Evolutionary conservation across 1,139 yeast species (phyloP).

Genomic region (Martiniozyma asiatica): DNA sequence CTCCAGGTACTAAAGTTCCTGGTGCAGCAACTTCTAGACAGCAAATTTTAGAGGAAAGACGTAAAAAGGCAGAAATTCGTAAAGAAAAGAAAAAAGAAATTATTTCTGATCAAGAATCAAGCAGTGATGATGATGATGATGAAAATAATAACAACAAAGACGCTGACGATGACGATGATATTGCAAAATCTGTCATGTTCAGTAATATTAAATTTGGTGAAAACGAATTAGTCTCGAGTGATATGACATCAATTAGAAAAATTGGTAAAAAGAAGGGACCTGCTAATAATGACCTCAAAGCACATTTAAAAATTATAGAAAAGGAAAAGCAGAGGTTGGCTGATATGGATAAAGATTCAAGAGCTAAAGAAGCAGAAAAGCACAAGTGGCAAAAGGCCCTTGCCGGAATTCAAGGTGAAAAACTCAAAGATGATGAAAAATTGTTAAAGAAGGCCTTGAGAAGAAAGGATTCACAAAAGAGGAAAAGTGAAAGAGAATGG

Average conservation of each 20-base stretch:
- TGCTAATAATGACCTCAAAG: conserved; percentile 71
- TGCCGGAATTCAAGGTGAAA: conserved; percentile 80
- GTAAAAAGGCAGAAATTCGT: conserved; percentile 31
- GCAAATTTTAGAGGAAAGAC: conserved; percentile 52
- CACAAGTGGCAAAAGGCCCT: conserved; percentile 78
- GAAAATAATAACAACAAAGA: conserved; percentile 31
- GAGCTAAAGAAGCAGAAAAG: conserved; percentile 50
- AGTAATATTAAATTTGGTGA: conserved; percentile 78
- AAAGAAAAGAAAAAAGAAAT: conserved; percentile 27
- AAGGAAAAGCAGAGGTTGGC: conserved; percentile 57
- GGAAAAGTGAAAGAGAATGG: conserved; percentile 81
- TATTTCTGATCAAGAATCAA: conserved; percentile 23
- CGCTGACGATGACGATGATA: conserved; percentile 13
- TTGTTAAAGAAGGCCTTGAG: conserved; percentile 76
- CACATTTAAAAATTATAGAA: conserved; percentile 69
- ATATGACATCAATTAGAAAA: conserved; percentile 51
- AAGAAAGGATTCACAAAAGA: conserved; percentile 67
- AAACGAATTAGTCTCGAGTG: conserved; percentile 74
- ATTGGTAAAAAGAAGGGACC: conserved; percentile 65
- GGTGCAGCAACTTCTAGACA: conserved; percentile 81
- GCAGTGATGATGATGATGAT: conserved; percentile 25
- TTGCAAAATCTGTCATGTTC: conserved; percentile 41
- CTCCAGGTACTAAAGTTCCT: conserved; percentile 69
- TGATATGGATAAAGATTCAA: conserved; percentile 52
- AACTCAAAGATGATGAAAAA: conserved; percentile 82